phyloP scores from a whole-genome alignment of 345 rosid species.

The Durio zibethinus region DNA sequence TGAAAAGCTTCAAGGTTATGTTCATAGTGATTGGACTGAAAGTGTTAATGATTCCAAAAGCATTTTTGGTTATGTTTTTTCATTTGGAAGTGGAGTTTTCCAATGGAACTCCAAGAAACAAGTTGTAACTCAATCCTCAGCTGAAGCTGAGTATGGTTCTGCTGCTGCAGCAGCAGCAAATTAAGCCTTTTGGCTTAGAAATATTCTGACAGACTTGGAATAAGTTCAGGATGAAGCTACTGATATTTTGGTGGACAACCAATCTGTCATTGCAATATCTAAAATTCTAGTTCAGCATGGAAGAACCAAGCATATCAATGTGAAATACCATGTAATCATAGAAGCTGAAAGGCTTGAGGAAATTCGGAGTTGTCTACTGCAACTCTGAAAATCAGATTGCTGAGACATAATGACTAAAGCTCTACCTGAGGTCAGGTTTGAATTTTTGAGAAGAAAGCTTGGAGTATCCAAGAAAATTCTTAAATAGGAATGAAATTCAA shows the following conservation, averaged over 20 bases:
- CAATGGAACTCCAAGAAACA: neutral
- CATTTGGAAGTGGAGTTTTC: neutral
- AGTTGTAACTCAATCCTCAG: neutral
- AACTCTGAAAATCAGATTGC: too few relatives aligned
- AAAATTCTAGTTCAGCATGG: neutral
- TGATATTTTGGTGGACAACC: neutral
- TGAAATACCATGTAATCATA: neutral
- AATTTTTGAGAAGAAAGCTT: too few relatives aligned
- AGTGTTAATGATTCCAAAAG: too few relatives aligned
- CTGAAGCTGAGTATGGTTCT: conserved; percentile 1
- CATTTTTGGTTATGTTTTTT: too few relatives aligned
- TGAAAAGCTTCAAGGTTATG: too few relatives aligned
- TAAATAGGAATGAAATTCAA: too few relatives aligned
- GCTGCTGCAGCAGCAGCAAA: neutral
- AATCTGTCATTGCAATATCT: neutral
- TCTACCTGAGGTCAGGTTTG: neutral
- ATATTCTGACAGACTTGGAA: neutral
- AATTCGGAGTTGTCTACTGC: too few relatives aligned
- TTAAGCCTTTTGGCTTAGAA: neutral
- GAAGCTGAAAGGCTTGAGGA: neutral
- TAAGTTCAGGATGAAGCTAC: neutral
- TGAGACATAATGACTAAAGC: neutral
- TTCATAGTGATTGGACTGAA: too few relatives aligned
- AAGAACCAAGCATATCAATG: neutral
- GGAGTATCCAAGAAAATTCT: too few relatives aligned